These are phyloP conservation scores for Phytopythium oedochilum DNA, from an alignment of 352 stramenopile genomes.

Conservation along the genomic window DNA sequence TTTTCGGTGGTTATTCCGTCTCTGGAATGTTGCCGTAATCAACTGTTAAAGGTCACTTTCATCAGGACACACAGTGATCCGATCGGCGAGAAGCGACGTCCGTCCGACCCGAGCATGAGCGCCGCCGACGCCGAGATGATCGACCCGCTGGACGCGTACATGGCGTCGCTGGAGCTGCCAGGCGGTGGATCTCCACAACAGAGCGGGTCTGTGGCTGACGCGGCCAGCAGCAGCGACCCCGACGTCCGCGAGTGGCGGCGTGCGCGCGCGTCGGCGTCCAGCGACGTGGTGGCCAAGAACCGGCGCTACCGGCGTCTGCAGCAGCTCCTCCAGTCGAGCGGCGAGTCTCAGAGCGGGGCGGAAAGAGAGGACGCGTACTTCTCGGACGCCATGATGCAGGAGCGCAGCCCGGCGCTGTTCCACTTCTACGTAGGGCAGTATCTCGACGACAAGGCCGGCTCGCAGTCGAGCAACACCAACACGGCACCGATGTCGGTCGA, in stretches of 20 bases:
- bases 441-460: conserved; percentile 8
- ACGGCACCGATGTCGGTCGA: background rate
- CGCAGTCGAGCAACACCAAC: background rate
- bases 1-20: no score
- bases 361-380: conserved; percentile 51
- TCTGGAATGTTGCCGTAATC: no score
- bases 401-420: conserved; percentile 74
- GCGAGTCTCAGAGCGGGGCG: background rate
- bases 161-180: conserved; percentile 52
- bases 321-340: conserved; percentile 37
- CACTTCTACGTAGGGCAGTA: conserved; percentile 83
- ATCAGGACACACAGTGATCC: no score
- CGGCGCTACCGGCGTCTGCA: conserved; percentile 65
- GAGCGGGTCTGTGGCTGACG: conserved; percentile 9
- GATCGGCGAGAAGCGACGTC: no score
- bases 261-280: background rate
- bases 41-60: no score
- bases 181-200: background rate
- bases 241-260: conserved; percentile 1
- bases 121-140: conserved; percentile 25
- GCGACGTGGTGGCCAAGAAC: conserved; percentile 46
- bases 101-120: background rate
- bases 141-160: conserved; percentile 80
- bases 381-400: conserved; percentile 78
- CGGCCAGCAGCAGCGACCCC: conserved; percentile 1